Base-by-base conservation (phyloP, 768 basidiomycete species). In the Scleroderma citrinum region DNA sequence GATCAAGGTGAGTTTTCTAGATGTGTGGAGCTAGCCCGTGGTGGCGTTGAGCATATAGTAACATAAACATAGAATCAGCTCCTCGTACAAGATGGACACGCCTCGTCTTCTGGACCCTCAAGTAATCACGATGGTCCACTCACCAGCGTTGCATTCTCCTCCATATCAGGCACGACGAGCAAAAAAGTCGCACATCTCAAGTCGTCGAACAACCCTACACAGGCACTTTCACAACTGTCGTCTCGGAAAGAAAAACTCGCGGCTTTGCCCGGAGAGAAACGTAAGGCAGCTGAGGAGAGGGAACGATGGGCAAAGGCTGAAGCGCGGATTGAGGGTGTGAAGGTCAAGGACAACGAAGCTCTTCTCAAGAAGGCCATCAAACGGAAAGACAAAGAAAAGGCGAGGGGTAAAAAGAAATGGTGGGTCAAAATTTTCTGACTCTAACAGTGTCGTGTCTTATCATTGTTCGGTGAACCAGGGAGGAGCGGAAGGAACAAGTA, bases 351-450 rank as follows among this genome's bases (percentile, higher is more conserved):
- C 58, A 89, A 94, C 57, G 91, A 92, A 62, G 63, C 57, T 1
- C 72, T 85, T 39, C 66, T 99, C 59, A 97, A 95, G 73, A 97
- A 96, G 72, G 92, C 92, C 36, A 82, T 80, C 7, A 98, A 96
- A 74, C 74, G 89, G 64, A 85, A 89, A 55, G 95, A 96, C 68
- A 94, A 95, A 66, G 83, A 83, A 57, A 97, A 97, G 64, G 59
- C 52, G 20, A 93, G 89, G 72, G 82, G 83, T 51, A 89, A 87
- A 65, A 87, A 86, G 60, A 76, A 78, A 38, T 98, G 95, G 94
- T 94, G 53, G 48, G 85, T 71, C 13, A 35, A 3, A 29, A n/a
- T 26, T 19, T 3, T 23, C 30, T 14, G 5, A 5, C 2, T 34
- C n/a, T 11, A 7, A 1, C 39, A 23, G 7, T 24, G 5, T 40